Evolutionary conservation across 2,329 filamentous ascomycete species (phyloP).

Genomic region (Aspergillus ruber): DNA sequence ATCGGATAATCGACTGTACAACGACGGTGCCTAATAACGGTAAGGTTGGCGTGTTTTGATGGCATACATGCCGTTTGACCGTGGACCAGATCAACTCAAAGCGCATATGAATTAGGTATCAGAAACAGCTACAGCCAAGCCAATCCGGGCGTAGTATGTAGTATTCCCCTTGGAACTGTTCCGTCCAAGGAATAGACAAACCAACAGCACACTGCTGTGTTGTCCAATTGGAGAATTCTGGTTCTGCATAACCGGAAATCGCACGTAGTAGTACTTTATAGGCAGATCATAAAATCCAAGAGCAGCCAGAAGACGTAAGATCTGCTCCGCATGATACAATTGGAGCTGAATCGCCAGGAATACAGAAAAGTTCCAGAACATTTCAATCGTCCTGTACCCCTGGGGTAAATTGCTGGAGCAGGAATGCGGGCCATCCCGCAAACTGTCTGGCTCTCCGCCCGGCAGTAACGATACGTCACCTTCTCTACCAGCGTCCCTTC

Average conservation of each 20-base stretch:
- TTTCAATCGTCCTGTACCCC: no score
- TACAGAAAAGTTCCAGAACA: no score
- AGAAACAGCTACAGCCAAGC: not conserved
- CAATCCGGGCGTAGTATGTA: no score
- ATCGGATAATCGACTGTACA: not conserved
- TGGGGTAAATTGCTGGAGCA: no score
- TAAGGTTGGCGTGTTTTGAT: not conserved
- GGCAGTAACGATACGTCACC: slow-evolving; percentile 22
- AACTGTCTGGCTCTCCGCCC: slow-evolving; percentile 15
- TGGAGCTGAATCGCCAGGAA: no score
- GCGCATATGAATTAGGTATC: not conserved
- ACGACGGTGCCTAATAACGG: not conserved
- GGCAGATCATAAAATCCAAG: not conserved
- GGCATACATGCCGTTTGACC: not conserved
- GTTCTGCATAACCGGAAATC: not conserved
- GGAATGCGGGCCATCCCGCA: slow-evolving; percentile 7
- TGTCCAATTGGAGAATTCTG: not conserved
- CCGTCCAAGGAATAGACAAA: no score
- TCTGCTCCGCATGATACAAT: no score
- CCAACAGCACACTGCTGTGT: not conserved
- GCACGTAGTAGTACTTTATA: not conserved
- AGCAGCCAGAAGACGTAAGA: not conserved
- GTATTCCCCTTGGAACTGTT: no score
- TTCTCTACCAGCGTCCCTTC: not conserved
- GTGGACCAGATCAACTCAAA: not conserved